Base-by-base conservation (phyloP, 2,329 filamentous ascomycete species). In the Colletotrichum eremochloae region DNA sequence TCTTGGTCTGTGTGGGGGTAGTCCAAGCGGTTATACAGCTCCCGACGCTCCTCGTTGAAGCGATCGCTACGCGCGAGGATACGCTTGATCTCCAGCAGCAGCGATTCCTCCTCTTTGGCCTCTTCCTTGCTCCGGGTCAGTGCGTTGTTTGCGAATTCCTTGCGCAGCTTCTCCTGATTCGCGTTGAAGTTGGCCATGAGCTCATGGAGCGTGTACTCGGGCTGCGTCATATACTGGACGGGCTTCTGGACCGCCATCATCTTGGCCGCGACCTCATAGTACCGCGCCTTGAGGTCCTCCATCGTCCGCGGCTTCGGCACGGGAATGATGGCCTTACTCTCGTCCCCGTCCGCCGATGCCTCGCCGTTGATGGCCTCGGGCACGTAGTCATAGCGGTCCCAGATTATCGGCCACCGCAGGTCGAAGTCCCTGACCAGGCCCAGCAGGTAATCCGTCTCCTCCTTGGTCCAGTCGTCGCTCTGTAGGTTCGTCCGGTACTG, bases 381-480 rank as follows among this genome's bases (percentile, higher is more conserved):
- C 5, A 80, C 83, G 80, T 90, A 97, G 66, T 97, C 94, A 83
- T 98, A 99, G 70, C 96, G 93, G 81, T 99, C 96, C 86, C 92
- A 94, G 72, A 99, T 94, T 20, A 98, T 81, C 4, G 96, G 89
- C 95, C 96, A 99, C 76, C 96, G 92, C 72, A 97, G 87, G 78
- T 97, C 94, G 79, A 91, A 97, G 58, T 95, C 92, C 69, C 88
- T 88, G 18, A 90, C 93, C 46, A 96, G 80, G 3, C 89, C 85
- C 79, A 98, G 88, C 74, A 99, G 83, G 79, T 98, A 98, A 79
- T 98, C 95, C 11, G 96, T 99, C 83, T 99, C 96, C 77, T 96
- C 92, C 78, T 93, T 94, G 18, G 93, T 92, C 96, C 96, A 99
- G 76, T 96, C 91, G 18, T 90, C 85, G 78, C 87, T 92, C 76